These are phyloP conservation scores for Microdochium nivale DNA, from an alignment of 2,329 filamentous ascomycete species.

Conservation along the genomic window DNA sequence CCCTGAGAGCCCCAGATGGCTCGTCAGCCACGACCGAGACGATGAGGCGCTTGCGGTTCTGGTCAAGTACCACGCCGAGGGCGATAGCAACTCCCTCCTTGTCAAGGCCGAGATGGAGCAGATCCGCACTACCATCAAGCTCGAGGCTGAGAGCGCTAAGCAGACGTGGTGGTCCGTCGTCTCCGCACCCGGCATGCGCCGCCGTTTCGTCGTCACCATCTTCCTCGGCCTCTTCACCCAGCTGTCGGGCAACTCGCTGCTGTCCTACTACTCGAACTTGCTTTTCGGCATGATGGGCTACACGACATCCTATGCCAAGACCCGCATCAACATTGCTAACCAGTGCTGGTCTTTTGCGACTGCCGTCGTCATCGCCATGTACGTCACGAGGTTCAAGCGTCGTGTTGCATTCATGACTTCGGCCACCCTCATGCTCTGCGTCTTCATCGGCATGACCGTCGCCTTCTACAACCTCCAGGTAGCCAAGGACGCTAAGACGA, in stretches of 20 bases:
- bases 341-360: constrained; percentile 35
- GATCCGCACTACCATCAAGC: constrained; percentile 43
- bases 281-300: constrained; percentile 29
- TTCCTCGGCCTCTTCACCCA: constrained; percentile 30
- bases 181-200: constrained; percentile 26
- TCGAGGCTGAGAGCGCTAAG: constrained; percentile 41
- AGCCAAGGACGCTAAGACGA: constrained; percentile 18
- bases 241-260: constrained; percentile 29
- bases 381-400: constrained; percentile 27
- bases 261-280: constrained; percentile 28
- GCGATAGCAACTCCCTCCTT: constrained; percentile 33
- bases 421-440: constrained; percentile 30
- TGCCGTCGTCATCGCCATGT: constrained; percentile 28
- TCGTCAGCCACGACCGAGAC: constrained; percentile 39
- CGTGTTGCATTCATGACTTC: constrained; percentile 29
- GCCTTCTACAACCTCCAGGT: constrained; percentile 29
- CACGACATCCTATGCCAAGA: constrained; percentile 29
- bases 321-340: constrained; percentile 35
- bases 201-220: constrained; percentile 25
- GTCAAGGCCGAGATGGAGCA: constrained; percentile 47
- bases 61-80: constrained; percentile 35
- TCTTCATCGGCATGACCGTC: constrained; percentile 43
- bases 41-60: constrained; percentile 42
- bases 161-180: constrained; percentile 34
- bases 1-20: constrained; percentile 52